Evolutionary conservation across 495 filamentous ascomycete genomes (phyloP).

Genomic region (Amphirosellinia nigrospora): DNA sequence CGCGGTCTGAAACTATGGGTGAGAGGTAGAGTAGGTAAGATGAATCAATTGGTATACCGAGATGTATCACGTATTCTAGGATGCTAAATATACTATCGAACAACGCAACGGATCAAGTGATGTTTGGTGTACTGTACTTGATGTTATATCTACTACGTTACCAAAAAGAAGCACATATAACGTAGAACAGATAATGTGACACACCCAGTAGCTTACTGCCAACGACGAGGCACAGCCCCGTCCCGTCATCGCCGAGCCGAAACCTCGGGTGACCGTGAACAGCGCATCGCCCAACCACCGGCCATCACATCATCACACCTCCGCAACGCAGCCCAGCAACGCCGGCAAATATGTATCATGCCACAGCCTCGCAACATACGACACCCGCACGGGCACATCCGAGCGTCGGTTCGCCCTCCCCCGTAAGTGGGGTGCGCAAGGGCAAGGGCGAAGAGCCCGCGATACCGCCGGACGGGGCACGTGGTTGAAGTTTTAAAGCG

Average conservation of each 20-base stretch:
- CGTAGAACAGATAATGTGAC: background rate
- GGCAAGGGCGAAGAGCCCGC: background rate
- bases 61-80: background rate
- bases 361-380: constrained; percentile 6
- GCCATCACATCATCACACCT: background rate
- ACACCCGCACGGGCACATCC: background rate
- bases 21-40: background rate
- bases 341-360: background rate
- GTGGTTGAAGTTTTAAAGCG: background rate
- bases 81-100: background rate
- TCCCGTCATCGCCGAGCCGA: background rate
- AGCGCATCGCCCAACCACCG: background rate
- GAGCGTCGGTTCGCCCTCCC: background rate
- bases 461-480: constrained; percentile 1
- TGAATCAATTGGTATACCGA: background rate
- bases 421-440: background rate
- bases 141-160: background rate
- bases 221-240: background rate
- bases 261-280: background rate
- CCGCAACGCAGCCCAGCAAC: background rate
- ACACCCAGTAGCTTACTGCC: background rate
- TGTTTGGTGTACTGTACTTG: background rate
- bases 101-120: background rate
- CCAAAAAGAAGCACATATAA: background rate
- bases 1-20: background rate